Conservation (phyloP, 2,329 filamentous ascomycete genomes). For the Colletotrichum eremochloae region DNA sequence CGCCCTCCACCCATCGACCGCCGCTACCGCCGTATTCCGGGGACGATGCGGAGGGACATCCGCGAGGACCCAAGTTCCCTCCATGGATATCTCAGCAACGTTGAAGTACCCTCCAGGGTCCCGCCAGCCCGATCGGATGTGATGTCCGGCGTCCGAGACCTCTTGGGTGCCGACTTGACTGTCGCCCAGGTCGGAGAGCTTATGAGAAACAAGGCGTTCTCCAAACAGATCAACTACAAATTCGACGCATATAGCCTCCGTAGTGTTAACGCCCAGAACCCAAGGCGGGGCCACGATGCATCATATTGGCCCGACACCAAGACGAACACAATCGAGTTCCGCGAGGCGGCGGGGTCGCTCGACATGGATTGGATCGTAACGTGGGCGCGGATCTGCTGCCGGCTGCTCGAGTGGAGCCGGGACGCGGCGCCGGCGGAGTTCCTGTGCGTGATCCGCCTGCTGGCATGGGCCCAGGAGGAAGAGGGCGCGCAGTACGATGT, state of each 20-base stretch:
- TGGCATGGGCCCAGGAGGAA: conserved; percentile 42
- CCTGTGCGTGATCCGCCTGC: conserved; percentile 47
- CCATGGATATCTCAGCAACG: background rate
- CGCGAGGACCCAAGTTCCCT: conserved; percentile 15
- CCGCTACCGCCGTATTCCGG: conserved; percentile 25
- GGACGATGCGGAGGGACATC: conserved; percentile 27
- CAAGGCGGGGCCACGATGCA: background rate
- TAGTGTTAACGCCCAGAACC: background rate
- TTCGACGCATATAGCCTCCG: conserved; percentile 28
- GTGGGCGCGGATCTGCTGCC: conserved; percentile 53
- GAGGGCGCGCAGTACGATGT: conserved; percentile 50
- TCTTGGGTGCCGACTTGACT: conserved; percentile 33
- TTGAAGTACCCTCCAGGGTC: background rate
- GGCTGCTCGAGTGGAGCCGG: conserved; percentile 48
- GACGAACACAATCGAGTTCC: conserved; percentile 52
- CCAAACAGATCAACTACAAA: conserved; percentile 38
- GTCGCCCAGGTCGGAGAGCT: conserved; percentile 34
- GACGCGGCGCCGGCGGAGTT: conserved; percentile 49
- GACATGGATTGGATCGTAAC: conserved; percentile 50
- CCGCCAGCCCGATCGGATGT: conserved; percentile 30
- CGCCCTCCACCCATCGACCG: conserved; percentile 30
- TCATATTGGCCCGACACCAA: background rate
- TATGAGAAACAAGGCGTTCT: conserved; percentile 2
- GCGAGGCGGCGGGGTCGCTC: conserved; percentile 52
- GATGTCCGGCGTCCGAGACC: conserved; percentile 41